A percentile compares a stretch with the other conserved stretches of the same genome.
Conservation (phyloP, 306 rosid species). For the Trichosanthes truncata region DNA sequence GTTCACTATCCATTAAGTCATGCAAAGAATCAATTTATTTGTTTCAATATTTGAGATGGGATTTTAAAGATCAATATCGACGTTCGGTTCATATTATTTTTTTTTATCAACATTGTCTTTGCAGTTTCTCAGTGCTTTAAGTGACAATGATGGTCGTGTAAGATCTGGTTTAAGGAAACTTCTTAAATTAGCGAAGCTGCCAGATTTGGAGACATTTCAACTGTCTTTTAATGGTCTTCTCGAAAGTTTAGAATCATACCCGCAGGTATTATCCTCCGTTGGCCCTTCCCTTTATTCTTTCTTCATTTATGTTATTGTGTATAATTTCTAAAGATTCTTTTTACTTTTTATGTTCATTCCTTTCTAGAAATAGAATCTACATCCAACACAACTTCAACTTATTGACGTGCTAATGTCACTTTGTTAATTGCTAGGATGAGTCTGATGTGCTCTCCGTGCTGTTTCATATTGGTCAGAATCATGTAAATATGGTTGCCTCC, state of each 20-base stretch:
- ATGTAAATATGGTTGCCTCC: slow-evolving; percentile 43
- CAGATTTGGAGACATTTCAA: slow-evolving; percentile 33
- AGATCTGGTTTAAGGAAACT: slow-evolving; percentile 53
- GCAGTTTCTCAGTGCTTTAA: slow-evolving; percentile 70
- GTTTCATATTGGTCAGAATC: slow-evolving; percentile 68
- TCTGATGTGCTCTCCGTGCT: slow-evolving; percentile 51
- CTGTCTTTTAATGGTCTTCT: slow-evolving; percentile 48
- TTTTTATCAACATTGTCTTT: slow-evolving; percentile 11
- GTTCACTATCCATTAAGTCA: background rate
- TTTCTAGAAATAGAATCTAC: background rate
- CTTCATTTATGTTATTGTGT: background rate
- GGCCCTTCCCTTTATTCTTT: background rate
- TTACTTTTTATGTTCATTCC: background rate
- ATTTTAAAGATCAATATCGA: background rate
- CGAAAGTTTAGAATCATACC: slow-evolving; percentile 41
- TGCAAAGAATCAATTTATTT: background rate
- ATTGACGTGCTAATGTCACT: slow-evolving; percentile 1
- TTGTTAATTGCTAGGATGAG: slow-evolving; percentile 53
- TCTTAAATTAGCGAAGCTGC: slow-evolving; percentile 53
- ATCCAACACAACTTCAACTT: background rate
- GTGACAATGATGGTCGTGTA: slow-evolving; percentile 34
- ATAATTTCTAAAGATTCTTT: background rate
- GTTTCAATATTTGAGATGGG: background rate
- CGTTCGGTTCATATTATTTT: background rate
- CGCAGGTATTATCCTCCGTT: slow-evolving; percentile 36